These are phyloP conservation scores for Dendrobium officinale DNA, from an alignment of 106 monocot species.

Conservation along the genomic window DNA sequence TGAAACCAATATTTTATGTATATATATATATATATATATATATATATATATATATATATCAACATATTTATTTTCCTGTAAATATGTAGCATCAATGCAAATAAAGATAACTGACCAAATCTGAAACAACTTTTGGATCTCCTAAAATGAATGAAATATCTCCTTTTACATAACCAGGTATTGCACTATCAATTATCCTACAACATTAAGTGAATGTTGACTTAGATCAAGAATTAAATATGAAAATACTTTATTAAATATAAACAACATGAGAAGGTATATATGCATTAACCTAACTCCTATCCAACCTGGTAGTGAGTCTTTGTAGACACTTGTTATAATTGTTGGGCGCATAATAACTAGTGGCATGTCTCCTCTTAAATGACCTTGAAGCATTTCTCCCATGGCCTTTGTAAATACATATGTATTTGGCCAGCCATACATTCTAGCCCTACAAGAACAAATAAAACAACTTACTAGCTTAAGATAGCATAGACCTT, in stretches of 20 bases:
- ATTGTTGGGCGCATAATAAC: conserved; percentile 70
- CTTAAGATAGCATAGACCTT: too few relatives aligned
- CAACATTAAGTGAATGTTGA: background rate
- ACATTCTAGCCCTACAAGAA: conserved; percentile 33
- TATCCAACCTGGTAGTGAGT: conserved; percentile 71
- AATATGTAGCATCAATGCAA: too few relatives aligned
- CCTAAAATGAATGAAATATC: too few relatives aligned
- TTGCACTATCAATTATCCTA: conserved; percentile 55
- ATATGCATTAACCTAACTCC: conserved; percentile 45
- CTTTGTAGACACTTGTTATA: conserved; percentile 64
- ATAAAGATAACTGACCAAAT: too few relatives aligned
- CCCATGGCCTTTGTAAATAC: conserved; percentile 83
- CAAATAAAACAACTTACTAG: too few relatives aligned
- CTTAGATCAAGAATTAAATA: background rate
- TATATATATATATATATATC: too few relatives aligned
- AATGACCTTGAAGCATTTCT: conserved; percentile 61
- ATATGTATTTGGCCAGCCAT: conserved; percentile 85
- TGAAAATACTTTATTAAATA: background rate
- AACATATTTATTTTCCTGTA: too few relatives aligned
- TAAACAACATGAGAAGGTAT: too few relatives aligned
- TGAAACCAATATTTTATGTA: too few relatives aligned
- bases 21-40: too few relatives aligned
- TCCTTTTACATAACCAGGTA: too few relatives aligned
- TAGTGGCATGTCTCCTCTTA: conserved; percentile 43
- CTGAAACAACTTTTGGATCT: too few relatives aligned